These are phyloP conservation scores for Phytophthora meadii DNA, from an alignment of 352 stramenopile species.

Conservation along the genomic window DNA sequence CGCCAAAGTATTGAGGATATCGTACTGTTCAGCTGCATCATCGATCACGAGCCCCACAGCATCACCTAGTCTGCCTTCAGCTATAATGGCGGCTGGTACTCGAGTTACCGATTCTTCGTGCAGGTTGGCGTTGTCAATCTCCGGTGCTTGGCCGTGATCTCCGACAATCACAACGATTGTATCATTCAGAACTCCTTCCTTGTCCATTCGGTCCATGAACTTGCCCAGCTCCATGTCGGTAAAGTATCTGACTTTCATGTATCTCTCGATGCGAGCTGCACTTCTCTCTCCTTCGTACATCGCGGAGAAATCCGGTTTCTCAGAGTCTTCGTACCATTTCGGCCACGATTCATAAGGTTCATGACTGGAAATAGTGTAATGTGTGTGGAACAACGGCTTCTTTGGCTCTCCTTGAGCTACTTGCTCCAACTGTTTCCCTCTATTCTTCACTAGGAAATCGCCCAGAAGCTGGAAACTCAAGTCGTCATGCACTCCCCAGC, in stretches of 20 bases:
- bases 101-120: slow-evolving; percentile 54
- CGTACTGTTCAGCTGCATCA: slow-evolving; percentile 55
- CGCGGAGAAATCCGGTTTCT: slow-evolving; percentile 57
- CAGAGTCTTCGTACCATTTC: slow-evolving; percentile 49
- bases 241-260: slow-evolving; percentile 67
- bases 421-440: slow-evolving; percentile 24
- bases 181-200: slow-evolving; percentile 56
- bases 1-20: slow-evolving; percentile 67
- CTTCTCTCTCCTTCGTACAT: slow-evolving; percentile 50
- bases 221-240: slow-evolving; percentile 59
- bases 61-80: slow-evolving; percentile 52
- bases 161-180: slow-evolving; percentile 66
- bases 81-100: slow-evolving; percentile 54
- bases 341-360: slow-evolving; percentile 36
- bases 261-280: slow-evolving; percentile 46
- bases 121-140: slow-evolving; percentile 45
- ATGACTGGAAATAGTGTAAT: slow-evolving; percentile 72
- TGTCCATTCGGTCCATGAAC: slow-evolving; percentile 61
- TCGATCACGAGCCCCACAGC: slow-evolving; percentile 50
- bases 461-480: slow-evolving; percentile 45
- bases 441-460: slow-evolving; percentile 3
- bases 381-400: slow-evolving; percentile 57
- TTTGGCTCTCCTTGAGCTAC: slow-evolving; percentile 25
- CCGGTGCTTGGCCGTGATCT: slow-evolving; percentile 64
- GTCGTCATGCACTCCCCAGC: slow-evolving; percentile 61